Evolutionary conservation across 768 basidiomycete genomes (phyloP), one percentile per base, ranked within the genome.

Genomic region (Russula sp.): DNA sequence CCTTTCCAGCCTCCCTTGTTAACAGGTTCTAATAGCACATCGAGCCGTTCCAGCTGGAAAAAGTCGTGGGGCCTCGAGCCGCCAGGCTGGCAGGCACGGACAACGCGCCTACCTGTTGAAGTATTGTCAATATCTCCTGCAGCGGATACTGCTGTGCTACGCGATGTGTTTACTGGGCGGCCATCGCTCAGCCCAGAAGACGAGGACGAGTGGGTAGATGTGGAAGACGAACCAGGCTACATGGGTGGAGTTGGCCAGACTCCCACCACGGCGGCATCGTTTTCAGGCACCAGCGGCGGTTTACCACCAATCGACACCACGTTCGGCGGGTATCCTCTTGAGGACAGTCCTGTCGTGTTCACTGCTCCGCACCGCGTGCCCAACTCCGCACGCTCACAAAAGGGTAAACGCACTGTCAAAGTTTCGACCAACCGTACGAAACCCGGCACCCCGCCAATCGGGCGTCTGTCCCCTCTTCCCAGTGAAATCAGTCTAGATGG

Each of bases 11-110:
- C 76, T 66, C 85, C 84, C 11, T 60, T 60, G 11, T 74, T 74
- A 5, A 76, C 78, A 63, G 68, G 72, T 18, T 76, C 75, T 57
- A 74, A 75, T 36, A 73, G 70, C 42, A 76, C 78, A 4, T 69
- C 83, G 53, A 83, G 87, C 36, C 82, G 85, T 35, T 85, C 87
- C 22, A 87, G 87, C 70, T 93, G 91, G 91, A 92, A 90, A 78
- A 91, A 90, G 72, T 83, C 86, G 7, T 93, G 91, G 91, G 91
- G 91, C 0, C 74, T 86, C 34, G 89, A 93, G 68, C 91, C 90
- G 7, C 89, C 90, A 22, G 90, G 90, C 18, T 92, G 90, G 89
- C 86, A 88, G 54, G 79, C 75, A n/a, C 73, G 74, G 36, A 79
- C 82, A 7, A 76, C 83, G 13, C 85, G 86, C 68, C 73, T 86